These are phyloP conservation scores for Puya raimondii DNA, from an alignment of 176 grass and related monocot species.

Conservation along the genomic window DNA sequence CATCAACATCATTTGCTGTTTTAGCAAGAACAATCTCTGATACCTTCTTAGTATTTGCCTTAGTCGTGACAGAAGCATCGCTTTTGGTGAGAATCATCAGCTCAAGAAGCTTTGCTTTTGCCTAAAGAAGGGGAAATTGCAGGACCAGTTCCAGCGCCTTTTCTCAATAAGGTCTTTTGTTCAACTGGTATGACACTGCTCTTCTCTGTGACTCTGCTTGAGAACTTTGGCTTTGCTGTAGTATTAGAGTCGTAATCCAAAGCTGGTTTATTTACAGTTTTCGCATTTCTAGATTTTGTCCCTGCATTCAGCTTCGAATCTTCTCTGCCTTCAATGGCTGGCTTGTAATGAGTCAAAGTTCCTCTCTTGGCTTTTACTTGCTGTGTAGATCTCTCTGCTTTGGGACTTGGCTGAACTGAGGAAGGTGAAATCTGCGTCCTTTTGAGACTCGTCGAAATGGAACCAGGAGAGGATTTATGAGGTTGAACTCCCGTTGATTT, in stretches of 20 bases:
- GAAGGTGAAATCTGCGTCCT: constrained; percentile 24
- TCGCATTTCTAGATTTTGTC: constrained; percentile 35
- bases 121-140: constrained; percentile 28
- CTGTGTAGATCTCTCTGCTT: constrained; percentile 33
- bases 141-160: constrained; percentile 37
- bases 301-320: constrained; percentile 51
- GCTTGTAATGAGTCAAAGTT: constrained; percentile 20
- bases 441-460: constrained; percentile 45
- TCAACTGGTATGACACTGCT: constrained; percentile 92
- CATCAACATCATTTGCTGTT: constrained; percentile 85
- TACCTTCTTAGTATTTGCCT: constrained; percentile 67
- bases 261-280: constrained; percentile 43
- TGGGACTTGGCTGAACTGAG: constrained; percentile 40
- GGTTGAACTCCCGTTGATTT: constrained; percentile 58
- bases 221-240: constrained; percentile 41
- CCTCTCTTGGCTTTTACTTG: constrained; percentile 47
- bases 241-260: constrained; percentile 45
- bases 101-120: constrained; percentile 50
- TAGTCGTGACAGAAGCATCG: constrained; percentile 40
- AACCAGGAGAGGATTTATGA: constrained; percentile 41
- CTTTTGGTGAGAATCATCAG: constrained; percentile 48
- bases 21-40: constrained; percentile 67
- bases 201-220: constrained; percentile 85
- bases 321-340: constrained; percentile 42
- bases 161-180: constrained; percentile 64